Conservation (phyloP, 2,329 filamentous ascomycete species). For the Chrysoporthe cubensis region DNA sequence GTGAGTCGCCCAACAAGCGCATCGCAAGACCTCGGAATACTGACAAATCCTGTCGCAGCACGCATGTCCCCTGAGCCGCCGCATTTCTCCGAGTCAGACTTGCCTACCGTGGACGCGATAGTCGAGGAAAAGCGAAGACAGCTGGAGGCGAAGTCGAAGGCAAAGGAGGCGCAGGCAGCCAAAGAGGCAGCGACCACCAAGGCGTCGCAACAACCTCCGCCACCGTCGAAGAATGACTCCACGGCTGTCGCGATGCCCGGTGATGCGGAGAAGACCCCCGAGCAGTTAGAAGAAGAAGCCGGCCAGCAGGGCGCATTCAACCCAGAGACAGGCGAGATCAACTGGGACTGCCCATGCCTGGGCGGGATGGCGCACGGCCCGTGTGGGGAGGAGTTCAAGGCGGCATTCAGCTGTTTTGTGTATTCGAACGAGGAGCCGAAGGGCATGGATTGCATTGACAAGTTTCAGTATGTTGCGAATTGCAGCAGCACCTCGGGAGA, state of each 20-base stretch:
- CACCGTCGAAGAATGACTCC: conserved; percentile 37
- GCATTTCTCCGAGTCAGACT: conserved; percentile 59
- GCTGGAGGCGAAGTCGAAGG: conserved; percentile 40
- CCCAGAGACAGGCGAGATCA: conserved; percentile 98
- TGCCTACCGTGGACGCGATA: conserved; percentile 69
- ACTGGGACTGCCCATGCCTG: conserved; percentile 98
- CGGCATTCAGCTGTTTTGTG: conserved; percentile 98
- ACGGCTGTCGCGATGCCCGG: conserved; percentile 27
- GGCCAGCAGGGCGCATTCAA: conserved; percentile 92
- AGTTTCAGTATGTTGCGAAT: conserved; percentile 77
- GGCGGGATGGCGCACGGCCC: conserved; percentile 97
- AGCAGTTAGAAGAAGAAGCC: conserved; percentile 76
- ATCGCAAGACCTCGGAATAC: conserved; percentile 16
- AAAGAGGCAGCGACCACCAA: conserved; percentile 35
- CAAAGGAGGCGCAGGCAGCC: conserved; percentile 27
- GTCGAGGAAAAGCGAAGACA: conserved; percentile 65
- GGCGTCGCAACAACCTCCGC: conserved; percentile 27
- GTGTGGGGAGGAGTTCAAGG: conserved; percentile 93
- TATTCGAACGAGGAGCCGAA: conserved; percentile 93
- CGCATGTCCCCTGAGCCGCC: conserved; percentile 48
- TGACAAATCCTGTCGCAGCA: conserved; percentile 31
- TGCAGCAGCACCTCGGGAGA: background rate
- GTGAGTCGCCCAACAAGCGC: conserved; percentile 56
- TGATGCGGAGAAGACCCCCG: conserved; percentile 43
- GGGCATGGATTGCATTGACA: conserved; percentile 96